Evolutionary conservation across 2,329 filamentous ascomycete species (phyloP).

Genomic region (Keithomyces neogunnii): DNA sequence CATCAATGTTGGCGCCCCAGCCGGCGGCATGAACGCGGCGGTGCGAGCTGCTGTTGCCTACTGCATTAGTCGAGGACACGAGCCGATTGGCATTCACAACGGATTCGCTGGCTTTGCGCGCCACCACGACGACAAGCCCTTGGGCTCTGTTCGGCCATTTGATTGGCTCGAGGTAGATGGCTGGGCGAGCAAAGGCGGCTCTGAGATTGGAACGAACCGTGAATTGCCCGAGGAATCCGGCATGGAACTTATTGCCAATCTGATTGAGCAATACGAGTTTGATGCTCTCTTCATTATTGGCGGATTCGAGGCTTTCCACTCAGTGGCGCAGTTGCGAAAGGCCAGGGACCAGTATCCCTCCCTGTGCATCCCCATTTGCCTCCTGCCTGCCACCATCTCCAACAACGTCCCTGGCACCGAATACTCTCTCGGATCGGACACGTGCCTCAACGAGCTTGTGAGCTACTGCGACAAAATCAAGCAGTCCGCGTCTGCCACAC

Average conservation of each 20-base stretch:
- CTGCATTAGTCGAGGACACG: slow-evolving; percentile 86
- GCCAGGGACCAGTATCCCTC: slow-evolving; percentile 70
- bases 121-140: slow-evolving; percentile 75
- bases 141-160: slow-evolving; percentile 77
- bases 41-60: slow-evolving; percentile 90
- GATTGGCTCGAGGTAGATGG: slow-evolving; percentile 89
- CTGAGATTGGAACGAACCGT: slow-evolving; percentile 96
- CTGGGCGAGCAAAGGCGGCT: slow-evolving; percentile 95
- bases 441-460: slow-evolving; percentile 90
- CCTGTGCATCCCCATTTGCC: slow-evolving; percentile 84
- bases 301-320: slow-evolving; percentile 94
- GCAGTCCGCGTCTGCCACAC: slow-evolving; percentile 89
- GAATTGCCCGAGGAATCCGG: slow-evolving; percentile 80
- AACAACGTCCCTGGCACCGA: slow-evolving; percentile 98
- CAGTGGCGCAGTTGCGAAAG: slow-evolving; percentile 77
- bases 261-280: slow-evolving; percentile 80
- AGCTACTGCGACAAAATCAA: slow-evolving; percentile 96
- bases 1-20: slow-evolving; percentile 92
- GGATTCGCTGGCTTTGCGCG: slow-evolving; percentile 90
- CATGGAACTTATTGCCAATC: slow-evolving; percentile 70
- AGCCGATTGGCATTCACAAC: slow-evolving; percentile 87
- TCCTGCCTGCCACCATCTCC: slow-evolving; percentile 93
- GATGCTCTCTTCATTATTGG: slow-evolving; percentile 88
- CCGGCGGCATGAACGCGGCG: slow-evolving; percentile 96
- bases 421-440: slow-evolving; percentile 94